Evolutionary conservation across 352 stramenopile species (phyloP), one percentile per base, ranked within the genome.

Genomic region (Peronospora farinosa): DNA sequence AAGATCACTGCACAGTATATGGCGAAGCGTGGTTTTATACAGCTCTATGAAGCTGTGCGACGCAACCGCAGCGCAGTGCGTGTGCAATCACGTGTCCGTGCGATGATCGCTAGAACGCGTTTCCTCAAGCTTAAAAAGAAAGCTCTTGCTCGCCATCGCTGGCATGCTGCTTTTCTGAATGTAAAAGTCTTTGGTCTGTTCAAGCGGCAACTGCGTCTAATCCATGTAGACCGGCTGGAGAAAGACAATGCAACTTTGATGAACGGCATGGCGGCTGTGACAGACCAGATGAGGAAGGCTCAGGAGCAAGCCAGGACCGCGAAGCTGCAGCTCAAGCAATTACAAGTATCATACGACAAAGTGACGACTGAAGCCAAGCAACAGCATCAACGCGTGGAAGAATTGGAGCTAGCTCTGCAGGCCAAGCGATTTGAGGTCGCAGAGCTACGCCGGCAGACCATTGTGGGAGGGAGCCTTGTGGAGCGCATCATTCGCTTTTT

Each of bases 401-500:
- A 67, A 11, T 61, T 93, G 32, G 77, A 93, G 56, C 19, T 57
- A 31, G 66, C 84, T 8, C 55, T 91, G 0, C 69, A 88, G 38
- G 54, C 54, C 5, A 60, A 68, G 13, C 60, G 76, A 37, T 69
- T 74, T 3, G 74, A 86, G 39, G 57, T 87, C 4, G 44, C 69
- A 3, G 67, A 84, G 12, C 49, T 84, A 16, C 72, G 72, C 2
- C 65, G 84, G 47, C 65, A 71, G 21, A 49, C 35, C 2, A 27
- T 31, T n/a, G 44, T 39, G 36, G 48, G 36, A 27, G 51, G 44
- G 2, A 60, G 63, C 3, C 46, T 91, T 0, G 54, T 91, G 11
- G 79, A 89, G 65, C 79, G 80, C 16, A 66, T 84, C 21, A 82
- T 93, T 38, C 77, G 79, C n/a, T 93, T 93, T 45, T 88, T 93